Percentiles rank a stretch among this genome's conserved stretches.
phyloP scores from a whole-genome alignment of 169 alveolate genomes.

The Babesia caballi region DNA sequence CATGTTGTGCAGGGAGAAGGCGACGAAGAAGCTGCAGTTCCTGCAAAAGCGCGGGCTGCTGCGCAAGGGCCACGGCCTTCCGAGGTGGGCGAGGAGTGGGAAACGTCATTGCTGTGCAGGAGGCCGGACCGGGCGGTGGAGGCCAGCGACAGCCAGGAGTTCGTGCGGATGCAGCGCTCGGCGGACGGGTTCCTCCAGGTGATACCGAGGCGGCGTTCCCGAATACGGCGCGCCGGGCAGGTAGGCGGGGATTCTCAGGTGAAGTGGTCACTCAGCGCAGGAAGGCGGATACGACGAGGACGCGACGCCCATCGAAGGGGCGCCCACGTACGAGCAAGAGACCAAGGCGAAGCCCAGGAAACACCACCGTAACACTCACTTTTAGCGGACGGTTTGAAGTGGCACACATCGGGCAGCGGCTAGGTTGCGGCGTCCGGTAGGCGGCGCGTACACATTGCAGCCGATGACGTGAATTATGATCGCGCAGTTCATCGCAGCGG shows the following conservation, averaged over 20 bases:
- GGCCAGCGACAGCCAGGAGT: constrained; percentile 63
- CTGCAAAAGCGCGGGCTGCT: constrained; percentile 46
- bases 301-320: constrained; percentile 17
- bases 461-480: neutral
- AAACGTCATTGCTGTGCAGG: neutral
- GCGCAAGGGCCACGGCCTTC: constrained; percentile 37
- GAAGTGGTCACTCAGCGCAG: too few relatives aligned
- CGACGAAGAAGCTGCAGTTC: constrained; percentile 51
- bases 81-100: constrained; percentile 17
- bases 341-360: constrained; percentile 10
- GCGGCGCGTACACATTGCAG: too few relatives aligned
- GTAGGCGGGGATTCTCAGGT: too few relatives aligned
- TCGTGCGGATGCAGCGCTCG: constrained; percentile 55
- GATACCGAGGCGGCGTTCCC: constrained; percentile 55
- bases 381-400: neutral
- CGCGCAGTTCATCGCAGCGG: neutral
- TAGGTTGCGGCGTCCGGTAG: neutral
- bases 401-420: neutral
- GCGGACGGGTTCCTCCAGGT: constrained; percentile 64
- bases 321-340: constrained; percentile 24
- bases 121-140: constrained; percentile 59
- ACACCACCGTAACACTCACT: constrained; percentile 28
- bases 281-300: constrained; percentile 22
- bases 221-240: constrained; percentile 1
- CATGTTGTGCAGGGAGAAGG: constrained; percentile 43